Percentiles rank a stretch among this genome's conserved stretches.
Conservation (phyloP, 306 rosid genomes). For the Ziziphus jujuba region DNA sequence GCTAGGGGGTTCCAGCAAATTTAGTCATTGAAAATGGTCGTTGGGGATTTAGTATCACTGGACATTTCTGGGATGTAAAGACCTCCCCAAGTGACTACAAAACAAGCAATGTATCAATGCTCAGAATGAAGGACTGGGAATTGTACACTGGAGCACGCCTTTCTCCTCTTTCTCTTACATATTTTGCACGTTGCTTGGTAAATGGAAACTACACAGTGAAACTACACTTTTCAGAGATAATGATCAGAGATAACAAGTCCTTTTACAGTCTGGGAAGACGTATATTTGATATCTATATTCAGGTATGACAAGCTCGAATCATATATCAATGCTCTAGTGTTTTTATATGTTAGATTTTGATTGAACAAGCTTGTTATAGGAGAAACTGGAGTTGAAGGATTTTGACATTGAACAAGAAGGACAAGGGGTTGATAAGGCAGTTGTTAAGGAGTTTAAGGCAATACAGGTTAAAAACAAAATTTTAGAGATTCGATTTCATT, state of each 20-base stretch:
- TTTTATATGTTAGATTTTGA: background rate
- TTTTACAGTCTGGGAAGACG: constrained; percentile 52
- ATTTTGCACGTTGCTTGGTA: constrained; percentile 58
- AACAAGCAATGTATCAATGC: constrained; percentile 15
- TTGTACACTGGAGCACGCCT: constrained; percentile 47
- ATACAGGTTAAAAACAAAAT: constrained; percentile 23
- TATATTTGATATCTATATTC: constrained; percentile 56
- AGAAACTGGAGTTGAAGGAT: constrained; percentile 41
- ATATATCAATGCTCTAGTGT: no score
- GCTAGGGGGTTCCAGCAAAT: constrained; percentile 46
- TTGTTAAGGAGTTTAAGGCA: constrained; percentile 31
- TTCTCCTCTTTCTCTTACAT: constrained; percentile 52
- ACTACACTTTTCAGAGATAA: constrained; percentile 60
- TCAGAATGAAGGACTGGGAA: constrained; percentile 34
- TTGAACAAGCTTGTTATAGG: constrained; percentile 32
- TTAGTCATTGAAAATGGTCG: constrained; percentile 1
- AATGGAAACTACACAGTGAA: constrained; percentile 58
- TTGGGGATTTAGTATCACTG: constrained; percentile 63
- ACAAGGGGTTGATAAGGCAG: constrained; percentile 38
- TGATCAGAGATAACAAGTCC: constrained; percentile 42
- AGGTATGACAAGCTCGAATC: constrained; percentile 33
- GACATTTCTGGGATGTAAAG: constrained; percentile 38
- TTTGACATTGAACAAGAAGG: constrained; percentile 46
- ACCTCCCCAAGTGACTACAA: constrained; percentile 27
- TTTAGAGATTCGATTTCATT: constrained; percentile 52